Percentiles rank a stretch among this genome's conserved stretches.
phyloP scores from a whole-genome alignment of 2,329 filamentous ascomycete genomes.

The Sporothrix humicola region DNA sequence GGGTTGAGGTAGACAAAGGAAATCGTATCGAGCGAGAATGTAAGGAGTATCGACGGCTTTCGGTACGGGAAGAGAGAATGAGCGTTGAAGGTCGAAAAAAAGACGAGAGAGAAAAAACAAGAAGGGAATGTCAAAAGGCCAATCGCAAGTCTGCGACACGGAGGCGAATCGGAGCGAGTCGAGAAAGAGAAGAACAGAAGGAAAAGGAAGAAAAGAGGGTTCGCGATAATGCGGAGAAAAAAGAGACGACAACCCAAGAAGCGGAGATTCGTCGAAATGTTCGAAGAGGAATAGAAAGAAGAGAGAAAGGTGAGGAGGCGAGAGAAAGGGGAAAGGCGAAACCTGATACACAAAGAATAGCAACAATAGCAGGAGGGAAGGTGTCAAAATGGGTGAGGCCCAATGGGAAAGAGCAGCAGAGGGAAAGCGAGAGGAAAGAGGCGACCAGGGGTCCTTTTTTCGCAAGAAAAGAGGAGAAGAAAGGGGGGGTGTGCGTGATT shows the following conservation, averaged over 20 bases:
- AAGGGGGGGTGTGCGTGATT: constrained; percentile 23
- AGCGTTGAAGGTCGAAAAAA: background rate
- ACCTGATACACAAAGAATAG: constrained; percentile 29
- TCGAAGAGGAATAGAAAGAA: constrained; percentile 13
- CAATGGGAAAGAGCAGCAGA: constrained; percentile 33
- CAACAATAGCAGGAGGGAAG: constrained; percentile 32
- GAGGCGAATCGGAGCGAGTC: constrained; percentile 3
- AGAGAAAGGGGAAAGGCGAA: constrained; percentile 17
- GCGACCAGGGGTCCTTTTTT: constrained; percentile 18
- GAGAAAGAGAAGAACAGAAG: background rate
- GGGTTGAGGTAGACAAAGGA: background rate
- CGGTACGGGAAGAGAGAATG: background rate
- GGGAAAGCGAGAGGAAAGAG: background rate
- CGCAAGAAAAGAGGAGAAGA: constrained; percentile 25
- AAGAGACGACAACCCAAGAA: constrained; percentile 6
- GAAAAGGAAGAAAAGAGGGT: constrained; percentile 8
- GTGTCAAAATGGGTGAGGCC: constrained; percentile 28
- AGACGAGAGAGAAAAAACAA: constrained; percentile 10
- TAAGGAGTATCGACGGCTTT: background rate
- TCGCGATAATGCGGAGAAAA: background rate
- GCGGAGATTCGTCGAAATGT: constrained; percentile 25
- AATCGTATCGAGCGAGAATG: background rate
- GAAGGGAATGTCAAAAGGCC: constrained; percentile 25
- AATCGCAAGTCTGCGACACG: constrained; percentile 15
- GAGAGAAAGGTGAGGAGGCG: background rate